Evolutionary conservation across 345 rosid species (phyloP).

Genomic region (Eucalyptus urophylla): DNA sequence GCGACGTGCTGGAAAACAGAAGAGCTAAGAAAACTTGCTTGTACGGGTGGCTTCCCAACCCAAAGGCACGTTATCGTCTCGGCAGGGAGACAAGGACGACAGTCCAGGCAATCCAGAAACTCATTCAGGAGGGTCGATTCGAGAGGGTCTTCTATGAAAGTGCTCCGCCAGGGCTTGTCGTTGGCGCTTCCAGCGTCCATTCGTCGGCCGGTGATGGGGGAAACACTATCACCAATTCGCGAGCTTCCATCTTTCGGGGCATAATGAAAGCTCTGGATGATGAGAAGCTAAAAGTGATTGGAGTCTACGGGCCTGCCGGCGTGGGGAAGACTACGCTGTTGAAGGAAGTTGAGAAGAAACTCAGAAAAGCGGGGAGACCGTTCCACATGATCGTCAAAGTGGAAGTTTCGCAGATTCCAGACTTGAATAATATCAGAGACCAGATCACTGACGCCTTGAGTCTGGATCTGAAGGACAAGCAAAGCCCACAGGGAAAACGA

Average conservation of each 20-base stretch:
- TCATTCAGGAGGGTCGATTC: accelerated
- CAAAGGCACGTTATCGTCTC: accelerated
- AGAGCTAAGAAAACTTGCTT: not conserved
- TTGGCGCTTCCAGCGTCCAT: accelerated
- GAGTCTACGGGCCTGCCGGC: not conserved
- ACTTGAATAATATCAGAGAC: accelerated
- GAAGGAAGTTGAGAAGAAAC: not conserved
- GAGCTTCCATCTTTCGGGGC: not conserved
- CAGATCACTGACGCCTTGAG: not conserved
- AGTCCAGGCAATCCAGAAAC: accelerated
- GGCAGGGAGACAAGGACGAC: accelerated
- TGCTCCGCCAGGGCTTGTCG: accelerated
- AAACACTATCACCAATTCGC: accelerated
- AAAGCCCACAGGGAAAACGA: not conserved
- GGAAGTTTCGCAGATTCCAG: accelerated
- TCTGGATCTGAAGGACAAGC: not conserved
- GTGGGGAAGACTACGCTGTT: not conserved
- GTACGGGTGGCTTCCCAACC: not conserved
- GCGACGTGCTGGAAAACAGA: accelerated
- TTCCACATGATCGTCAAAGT: not conserved
- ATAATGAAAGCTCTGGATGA: not conserved
- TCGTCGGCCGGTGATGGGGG: accelerated
- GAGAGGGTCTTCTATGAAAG: too few relatives aligned
- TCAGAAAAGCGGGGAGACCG: accelerated
- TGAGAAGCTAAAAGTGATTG: not conserved